phyloP scores from a whole-genome alignment of 2,329 filamentous ascomycete species.

The Gnomoniopsis smithogilvyi region DNA sequence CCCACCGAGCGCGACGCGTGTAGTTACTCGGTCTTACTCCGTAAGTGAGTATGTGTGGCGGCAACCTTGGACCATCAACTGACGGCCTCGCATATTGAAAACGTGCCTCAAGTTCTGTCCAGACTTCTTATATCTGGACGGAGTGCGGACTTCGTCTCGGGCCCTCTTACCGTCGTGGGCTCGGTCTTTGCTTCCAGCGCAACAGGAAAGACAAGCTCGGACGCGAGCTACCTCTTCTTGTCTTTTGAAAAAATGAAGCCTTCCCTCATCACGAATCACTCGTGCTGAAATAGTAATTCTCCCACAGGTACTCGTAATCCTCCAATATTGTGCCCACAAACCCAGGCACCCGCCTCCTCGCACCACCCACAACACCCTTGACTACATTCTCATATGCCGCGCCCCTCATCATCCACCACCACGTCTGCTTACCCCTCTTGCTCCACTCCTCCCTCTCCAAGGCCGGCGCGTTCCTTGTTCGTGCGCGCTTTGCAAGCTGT shows the following conservation, averaged over 20 bases:
- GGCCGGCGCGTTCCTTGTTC: conserved; percentile 76
- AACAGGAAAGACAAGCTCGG: not conserved
- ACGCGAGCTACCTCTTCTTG: not conserved
- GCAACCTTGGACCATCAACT: too few species aligned
- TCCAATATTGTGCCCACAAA: conserved; percentile 84
- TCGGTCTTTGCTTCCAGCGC: too few species aligned
- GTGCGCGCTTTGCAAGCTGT: conserved; percentile 55
- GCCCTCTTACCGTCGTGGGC: too few species aligned
- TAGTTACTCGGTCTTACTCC: too few species aligned
- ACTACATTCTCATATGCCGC: conserved; percentile 94
- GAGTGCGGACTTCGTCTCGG: too few species aligned
- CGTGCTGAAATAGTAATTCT: conserved; percentile 89
- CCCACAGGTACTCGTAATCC: conserved; percentile 97
- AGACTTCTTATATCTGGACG: too few species aligned
- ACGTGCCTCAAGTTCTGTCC: too few species aligned
- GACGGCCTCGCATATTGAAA: too few species aligned
- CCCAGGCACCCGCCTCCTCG: conserved; percentile 74
- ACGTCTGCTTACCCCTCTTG: conserved; percentile 84
- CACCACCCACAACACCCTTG: conserved; percentile 67
- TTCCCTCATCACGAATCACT: conserved; percentile 28
- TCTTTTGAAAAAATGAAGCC: not conserved
- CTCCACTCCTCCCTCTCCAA: conserved; percentile 88
- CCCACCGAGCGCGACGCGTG: not conserved
- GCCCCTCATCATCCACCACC: conserved; percentile 96
- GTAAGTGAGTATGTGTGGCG: too few species aligned